Base-by-base conservation (phyloP, 2,329 filamentous ascomycete species). In the Xylariaceae sp. region DNA sequence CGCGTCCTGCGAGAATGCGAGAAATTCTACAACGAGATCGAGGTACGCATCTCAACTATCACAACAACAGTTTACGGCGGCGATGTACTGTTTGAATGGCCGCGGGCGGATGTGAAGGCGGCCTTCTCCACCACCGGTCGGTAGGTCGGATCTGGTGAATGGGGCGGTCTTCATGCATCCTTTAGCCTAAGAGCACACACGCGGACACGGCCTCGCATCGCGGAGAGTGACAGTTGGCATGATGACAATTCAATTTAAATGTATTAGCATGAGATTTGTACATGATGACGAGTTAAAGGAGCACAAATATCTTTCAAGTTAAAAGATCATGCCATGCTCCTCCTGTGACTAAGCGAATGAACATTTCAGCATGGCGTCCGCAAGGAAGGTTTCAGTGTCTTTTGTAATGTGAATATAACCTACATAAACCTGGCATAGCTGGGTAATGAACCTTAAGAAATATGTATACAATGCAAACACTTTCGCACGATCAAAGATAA, bases 11-110 rank as follows among this genome's bases (percentile, higher is more conserved):
- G 74, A 54, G 82, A 85, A 67, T 86, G 84, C 67, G 84, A 87
- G 71, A 74, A 70, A 55, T 87, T 83, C 64, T 87, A 87, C 66
- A 76, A 77, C 49, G 78, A 82, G 20, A 81, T 87, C 42, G 84
- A 86, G 70, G 74, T 79, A 64, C 76, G 85, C 44, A 83, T 88
- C 62, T 78, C 79, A 35, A 78, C 74, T 44, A 75, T 87, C 59
- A 84, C 81, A 39, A 80, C 83, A 18, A 81, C 84, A 62, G 81
- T 87, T 21, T 87, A 87, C 62, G 80, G 84, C 37, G 84, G 85
- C 7, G 84, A 87, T 64, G 78, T 85, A 33, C 67, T 83, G 58
- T 85, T 84, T 61, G 85, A 87, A 70, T 87, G 84, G 84, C 83
- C 83, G n/a, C 74, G 82, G 53, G 74, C 75, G 11, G 85, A 87